Percentiles rank a stretch among this genome's conserved stretches.
These are phyloP conservation scores for Conticribra guillardii DNA, from an alignment of 108 stramenopile species.

Conservation along the genomic window DNA sequence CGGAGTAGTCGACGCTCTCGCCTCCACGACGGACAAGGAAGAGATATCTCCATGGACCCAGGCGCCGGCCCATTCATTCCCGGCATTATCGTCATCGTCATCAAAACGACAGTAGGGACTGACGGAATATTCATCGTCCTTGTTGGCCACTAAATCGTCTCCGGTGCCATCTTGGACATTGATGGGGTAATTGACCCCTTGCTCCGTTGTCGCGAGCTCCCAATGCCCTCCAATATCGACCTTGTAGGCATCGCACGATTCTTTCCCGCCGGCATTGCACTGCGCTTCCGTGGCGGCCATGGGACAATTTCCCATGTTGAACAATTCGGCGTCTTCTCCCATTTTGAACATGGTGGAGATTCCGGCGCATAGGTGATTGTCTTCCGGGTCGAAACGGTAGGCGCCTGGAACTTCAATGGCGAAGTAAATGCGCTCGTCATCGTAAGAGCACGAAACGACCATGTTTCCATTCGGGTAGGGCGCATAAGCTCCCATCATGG, in stretches of 20 bases:
- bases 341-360: conserved; percentile 51
- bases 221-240: conserved; percentile 52
- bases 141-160: conserved; percentile 37
- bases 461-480: conserved; percentile 23
- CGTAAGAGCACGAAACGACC: conserved; percentile 37
- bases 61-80: conserved; percentile 46
- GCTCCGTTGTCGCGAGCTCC: conserved; percentile 34
- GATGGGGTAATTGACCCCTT: conserved; percentile 13
- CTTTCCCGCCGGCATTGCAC: conserved; percentile 1
- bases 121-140: conserved; percentile 47
- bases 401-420: conserved; percentile 31
- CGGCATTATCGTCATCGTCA: conserved; percentile 35
- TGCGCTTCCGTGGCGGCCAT: conserved; percentile 5
- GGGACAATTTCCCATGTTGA: conserved; percentile 51
- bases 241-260: conserved; percentile 24
- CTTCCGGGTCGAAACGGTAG: conserved; percentile 27
- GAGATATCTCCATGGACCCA: conserved; percentile 7
- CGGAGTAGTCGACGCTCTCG: not conserved
- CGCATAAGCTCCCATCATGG: conserved; percentile 8
- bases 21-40: not conserved
- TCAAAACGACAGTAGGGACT: conserved; percentile 41
- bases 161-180: conserved; percentile 39
- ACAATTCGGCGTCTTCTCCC: conserved; percentile 25
- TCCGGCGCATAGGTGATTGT: conserved; percentile 36
- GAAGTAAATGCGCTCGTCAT: conserved; percentile 34